Conservation (phyloP, 805 yeast genomes). For the Brettanomyces naardenensis region DNA sequence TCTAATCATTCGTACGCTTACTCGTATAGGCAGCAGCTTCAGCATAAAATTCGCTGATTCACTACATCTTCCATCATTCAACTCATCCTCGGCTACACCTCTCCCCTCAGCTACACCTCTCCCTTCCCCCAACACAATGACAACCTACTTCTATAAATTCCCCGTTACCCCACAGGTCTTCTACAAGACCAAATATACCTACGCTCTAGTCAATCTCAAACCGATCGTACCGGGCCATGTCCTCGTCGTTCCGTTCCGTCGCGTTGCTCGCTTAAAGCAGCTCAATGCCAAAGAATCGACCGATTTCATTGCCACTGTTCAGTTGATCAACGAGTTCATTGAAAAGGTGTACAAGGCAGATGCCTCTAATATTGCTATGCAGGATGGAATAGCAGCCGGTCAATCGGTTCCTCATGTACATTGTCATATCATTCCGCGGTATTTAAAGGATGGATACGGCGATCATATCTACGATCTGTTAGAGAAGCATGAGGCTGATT, state of each 20-base stretch:
- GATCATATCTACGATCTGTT: constrained; percentile 68
- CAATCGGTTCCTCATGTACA: constrained; percentile 95
- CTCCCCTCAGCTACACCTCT: not conserved
- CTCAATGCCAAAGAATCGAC: constrained; percentile 61
- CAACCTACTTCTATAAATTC: constrained; percentile 43
- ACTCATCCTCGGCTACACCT: too few relatives aligned
- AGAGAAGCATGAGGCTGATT: constrained; percentile 46
- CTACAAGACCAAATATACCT: constrained; percentile 56
- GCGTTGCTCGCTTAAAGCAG: constrained; percentile 59
- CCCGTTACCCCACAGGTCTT: constrained; percentile 50
- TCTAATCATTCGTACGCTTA: too few relatives aligned
- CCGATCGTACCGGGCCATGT: constrained; percentile 96
- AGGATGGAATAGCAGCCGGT: constrained; percentile 95
- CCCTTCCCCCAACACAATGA: too few relatives aligned
- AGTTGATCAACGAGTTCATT: constrained; percentile 60
- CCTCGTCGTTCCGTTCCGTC: constrained; percentile 74
- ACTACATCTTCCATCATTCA: too few relatives aligned
- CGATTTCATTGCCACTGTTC: constrained; percentile 76
- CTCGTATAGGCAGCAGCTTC: too few relatives aligned
- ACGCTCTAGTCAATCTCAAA: constrained; percentile 82
- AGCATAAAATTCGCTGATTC: too few relatives aligned
- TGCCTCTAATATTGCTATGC: constrained; percentile 82
- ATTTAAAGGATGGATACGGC: constrained; percentile 47
- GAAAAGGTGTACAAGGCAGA: constrained; percentile 67
- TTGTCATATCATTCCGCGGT: constrained; percentile 88